These are phyloP conservation scores for Alisma plantagoaquatica DNA, from an alignment of 106 monocot genomes.

Conservation along the genomic window DNA sequence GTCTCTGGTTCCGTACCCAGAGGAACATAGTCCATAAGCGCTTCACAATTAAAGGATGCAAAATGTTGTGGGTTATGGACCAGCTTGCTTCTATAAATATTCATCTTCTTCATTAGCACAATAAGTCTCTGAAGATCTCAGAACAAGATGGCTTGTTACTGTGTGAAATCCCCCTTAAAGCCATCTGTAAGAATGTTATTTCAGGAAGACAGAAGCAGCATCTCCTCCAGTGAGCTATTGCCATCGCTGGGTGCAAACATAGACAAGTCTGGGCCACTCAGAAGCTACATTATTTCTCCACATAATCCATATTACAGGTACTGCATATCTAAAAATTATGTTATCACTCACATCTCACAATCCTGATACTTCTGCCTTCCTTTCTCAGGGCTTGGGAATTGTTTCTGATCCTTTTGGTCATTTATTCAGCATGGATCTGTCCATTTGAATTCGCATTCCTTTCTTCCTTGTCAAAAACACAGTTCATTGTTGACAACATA, in stretches of 20 bases:
- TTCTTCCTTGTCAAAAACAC: not conserved
- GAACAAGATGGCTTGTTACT: constrained; percentile 17
- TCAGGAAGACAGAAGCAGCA: constrained; percentile 14
- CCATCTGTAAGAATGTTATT: constrained; percentile 13
- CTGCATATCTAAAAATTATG: not conserved
- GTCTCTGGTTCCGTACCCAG: too few relatives aligned
- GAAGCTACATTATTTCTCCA: constrained; percentile 54
- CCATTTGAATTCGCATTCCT: constrained; percentile 12
- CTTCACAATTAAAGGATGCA: too few relatives aligned
- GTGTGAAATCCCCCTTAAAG: constrained; percentile 21
- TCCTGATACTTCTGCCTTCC: constrained; percentile 2
- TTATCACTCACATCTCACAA: not conserved
- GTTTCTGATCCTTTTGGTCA: constrained; percentile 11
- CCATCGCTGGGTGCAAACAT: constrained; percentile 66
- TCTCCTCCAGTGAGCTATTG: constrained; percentile 35
- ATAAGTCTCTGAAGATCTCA: too few relatives aligned
- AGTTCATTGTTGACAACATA: not conserved
- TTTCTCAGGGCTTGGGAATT: constrained; percentile 6
- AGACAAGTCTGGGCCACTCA: constrained; percentile 33
- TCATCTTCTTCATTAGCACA: too few relatives aligned
- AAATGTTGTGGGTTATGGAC: too few relatives aligned
- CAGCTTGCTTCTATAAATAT: too few relatives aligned
- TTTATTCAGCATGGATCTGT: constrained; percentile 11
- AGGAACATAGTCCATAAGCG: too few relatives aligned
- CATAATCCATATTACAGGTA: constrained; percentile 63